A percentile compares a stretch with the other conserved stretches of the same genome.
These are phyloP conservation scores for Mixia osmundae DNA, from an alignment of 1,284 basidiomycete species.

Conservation along the genomic window DNA sequence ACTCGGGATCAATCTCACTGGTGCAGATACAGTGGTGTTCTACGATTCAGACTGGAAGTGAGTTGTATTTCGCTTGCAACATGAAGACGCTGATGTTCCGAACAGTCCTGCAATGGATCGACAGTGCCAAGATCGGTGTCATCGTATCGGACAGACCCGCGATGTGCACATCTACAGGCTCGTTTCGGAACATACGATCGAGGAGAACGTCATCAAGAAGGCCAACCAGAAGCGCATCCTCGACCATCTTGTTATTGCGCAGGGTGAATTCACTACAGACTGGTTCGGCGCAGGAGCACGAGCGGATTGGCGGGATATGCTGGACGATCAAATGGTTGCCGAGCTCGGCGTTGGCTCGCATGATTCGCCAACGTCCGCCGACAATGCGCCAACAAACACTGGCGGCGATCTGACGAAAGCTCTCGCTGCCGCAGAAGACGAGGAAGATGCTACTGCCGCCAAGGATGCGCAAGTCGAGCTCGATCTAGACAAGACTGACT, in stretches of 20 bases:
- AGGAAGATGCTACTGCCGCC: conserved; percentile 23
- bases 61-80: no score
- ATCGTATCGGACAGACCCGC: conserved; percentile 85
- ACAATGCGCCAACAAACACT: not conserved
- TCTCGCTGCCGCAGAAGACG: conserved; percentile 60
- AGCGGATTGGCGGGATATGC: conserved; percentile 62
- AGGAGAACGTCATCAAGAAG: conserved; percentile 87
- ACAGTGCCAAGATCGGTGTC: conserved; percentile 82
- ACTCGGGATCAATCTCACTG: conserved; percentile 71
- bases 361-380: not conserved
- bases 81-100: no score
- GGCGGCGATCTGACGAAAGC: conserved; percentile 34
- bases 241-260: conserved; percentile 79
- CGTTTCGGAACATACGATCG: conserved; percentile 63
- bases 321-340: conserved; percentile 27
- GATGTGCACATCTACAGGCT: conserved; percentile 96
- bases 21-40: conserved; percentile 90
- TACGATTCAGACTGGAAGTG: conserved; percentile 81
- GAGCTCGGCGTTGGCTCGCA: conserved; percentile 11
- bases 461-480: conserved; percentile 17
- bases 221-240: conserved; percentile 86
- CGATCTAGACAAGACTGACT: conserved; percentile 14
- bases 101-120: conserved; percentile 93
- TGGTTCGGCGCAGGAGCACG: conserved; percentile 23
- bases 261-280: conserved; percentile 54